These are phyloP conservation scores for Gymnopus androsaceus DNA, from an alignment of 1,284 basidiomycete species.

Conservation along the genomic window DNA sequence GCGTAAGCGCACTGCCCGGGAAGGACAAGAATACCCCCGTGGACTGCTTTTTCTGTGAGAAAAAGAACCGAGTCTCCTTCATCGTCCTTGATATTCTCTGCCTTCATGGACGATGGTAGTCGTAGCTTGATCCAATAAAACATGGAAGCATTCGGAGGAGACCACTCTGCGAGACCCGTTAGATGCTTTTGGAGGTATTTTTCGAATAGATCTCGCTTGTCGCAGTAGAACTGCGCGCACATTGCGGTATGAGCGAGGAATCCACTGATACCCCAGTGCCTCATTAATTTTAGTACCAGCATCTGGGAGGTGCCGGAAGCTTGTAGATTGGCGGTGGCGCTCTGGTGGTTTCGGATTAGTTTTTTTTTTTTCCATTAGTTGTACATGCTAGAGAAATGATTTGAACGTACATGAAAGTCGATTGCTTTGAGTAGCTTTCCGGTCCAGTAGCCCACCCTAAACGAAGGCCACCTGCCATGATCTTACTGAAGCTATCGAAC, in stretches of 20 bases:
- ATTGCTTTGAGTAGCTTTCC: conserved; percentile 8
- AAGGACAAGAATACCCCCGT: conserved; percentile 57
- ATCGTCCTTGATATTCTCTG: neutral
- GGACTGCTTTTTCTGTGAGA: conserved; percentile 51
- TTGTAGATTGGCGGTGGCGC: conserved; percentile 50
- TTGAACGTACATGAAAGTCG: conserved; percentile 14
- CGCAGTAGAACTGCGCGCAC: conserved; percentile 54
- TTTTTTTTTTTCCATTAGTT: neutral
- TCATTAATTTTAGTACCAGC: conserved; percentile 48
- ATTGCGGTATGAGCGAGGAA: conserved; percentile 51
- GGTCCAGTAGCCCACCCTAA: conserved; percentile 18
- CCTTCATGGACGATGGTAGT: neutral
- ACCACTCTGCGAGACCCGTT: conserved; percentile 53
- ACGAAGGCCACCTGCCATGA: conserved; percentile 49
- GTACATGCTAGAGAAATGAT: neutral
- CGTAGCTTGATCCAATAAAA: conserved; percentile 40
- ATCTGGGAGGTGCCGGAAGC: conserved; percentile 51
- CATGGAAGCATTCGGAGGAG: conserved; percentile 56
- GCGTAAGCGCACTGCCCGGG: conserved; percentile 52
- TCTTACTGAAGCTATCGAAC: conserved; percentile 66
- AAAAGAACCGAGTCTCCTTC: conserved; percentile 48
- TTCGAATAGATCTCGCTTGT: conserved; percentile 53
- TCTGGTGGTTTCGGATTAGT: conserved; percentile 17
- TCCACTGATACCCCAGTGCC: conserved; percentile 52
- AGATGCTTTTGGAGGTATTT: conserved; percentile 49